These are phyloP conservation scores for Morella rubra DNA, from an alignment of 306 rosid genomes.

Conservation along the genomic window DNA sequence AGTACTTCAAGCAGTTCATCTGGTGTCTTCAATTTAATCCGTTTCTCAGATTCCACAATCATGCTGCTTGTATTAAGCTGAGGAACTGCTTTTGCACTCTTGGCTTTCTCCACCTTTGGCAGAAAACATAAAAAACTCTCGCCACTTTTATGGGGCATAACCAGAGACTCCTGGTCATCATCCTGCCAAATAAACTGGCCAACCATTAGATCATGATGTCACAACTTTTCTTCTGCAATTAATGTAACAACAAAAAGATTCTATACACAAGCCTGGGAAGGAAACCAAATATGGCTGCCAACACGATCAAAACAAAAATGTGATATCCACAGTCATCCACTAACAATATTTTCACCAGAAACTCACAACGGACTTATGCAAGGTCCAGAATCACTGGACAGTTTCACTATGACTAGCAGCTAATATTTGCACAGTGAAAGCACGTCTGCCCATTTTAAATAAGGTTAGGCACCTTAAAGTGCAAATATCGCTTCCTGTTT, in stretches of 20 bases:
- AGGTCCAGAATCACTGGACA: constrained; percentile 9
- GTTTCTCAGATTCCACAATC: constrained; percentile 83
- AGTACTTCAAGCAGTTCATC: constrained; percentile 89
- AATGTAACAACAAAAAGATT: not conserved
- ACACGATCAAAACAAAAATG: not conserved
- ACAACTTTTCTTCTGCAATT: not conserved
- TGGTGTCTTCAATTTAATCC: constrained; percentile 79
- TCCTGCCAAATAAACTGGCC: constrained; percentile 50
- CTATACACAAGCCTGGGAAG: not conserved
- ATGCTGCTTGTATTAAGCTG: constrained; percentile 75
- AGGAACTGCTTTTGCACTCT: constrained; percentile 54
- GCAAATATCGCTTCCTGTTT: not conserved
- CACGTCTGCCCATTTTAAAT: not conserved
- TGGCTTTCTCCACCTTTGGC: constrained; percentile 86
- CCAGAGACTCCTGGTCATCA: constrained; percentile 75
- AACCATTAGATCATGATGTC: not conserved
- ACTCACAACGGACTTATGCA: not conserved
- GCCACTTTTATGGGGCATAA: constrained; percentile 74
- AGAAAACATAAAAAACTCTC: constrained; percentile 69
- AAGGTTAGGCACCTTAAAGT: not conserved
- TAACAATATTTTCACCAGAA: not conserved
- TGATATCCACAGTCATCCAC: not conserved
- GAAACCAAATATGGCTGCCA: not conserved
- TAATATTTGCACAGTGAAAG: not conserved
- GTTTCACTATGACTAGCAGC: not conserved